Evolutionary conservation across 202 grass and related monocot genomes (phyloP).

Genomic region (Musa balbisiana): DNA sequence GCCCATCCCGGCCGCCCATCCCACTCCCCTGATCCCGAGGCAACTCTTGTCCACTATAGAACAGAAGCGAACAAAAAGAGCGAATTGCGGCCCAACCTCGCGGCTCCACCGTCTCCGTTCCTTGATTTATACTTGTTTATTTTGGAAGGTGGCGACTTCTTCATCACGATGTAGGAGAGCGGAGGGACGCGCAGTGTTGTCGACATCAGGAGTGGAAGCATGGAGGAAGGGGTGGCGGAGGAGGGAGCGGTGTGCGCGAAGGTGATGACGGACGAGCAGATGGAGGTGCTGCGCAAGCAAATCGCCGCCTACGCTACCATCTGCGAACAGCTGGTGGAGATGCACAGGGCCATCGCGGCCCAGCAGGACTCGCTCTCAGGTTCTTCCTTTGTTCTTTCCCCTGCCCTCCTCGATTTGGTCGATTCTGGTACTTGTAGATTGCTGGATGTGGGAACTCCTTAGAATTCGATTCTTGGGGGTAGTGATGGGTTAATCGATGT

Average conservation of each 20-base stretch:
- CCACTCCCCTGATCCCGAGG: no score
- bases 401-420: neutral
- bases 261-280: conserved; percentile 16
- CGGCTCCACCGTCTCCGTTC: no score
- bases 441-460: neutral
- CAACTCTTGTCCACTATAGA: no score
- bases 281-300: neutral
- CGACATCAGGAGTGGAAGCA: neutral
- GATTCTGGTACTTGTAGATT: neutral
- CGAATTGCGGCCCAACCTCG: no score
- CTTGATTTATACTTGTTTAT: no score
- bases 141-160: no score
- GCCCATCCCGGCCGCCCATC: no score
- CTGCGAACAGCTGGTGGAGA: neutral
- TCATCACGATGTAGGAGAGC: no score
- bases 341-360: neutral
- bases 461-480: no score
- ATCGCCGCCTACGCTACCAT: neutral
- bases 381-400: neutral
- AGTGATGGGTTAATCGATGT: neutral
- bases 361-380: neutral
- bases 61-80: no score
- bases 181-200: no score
- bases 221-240: neutral
- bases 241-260: neutral